Evolutionary conservation across 148 eudicot species (phyloP), one percentile per base, ranked within the genome.

Genomic region (Rheum nobile): DNA sequence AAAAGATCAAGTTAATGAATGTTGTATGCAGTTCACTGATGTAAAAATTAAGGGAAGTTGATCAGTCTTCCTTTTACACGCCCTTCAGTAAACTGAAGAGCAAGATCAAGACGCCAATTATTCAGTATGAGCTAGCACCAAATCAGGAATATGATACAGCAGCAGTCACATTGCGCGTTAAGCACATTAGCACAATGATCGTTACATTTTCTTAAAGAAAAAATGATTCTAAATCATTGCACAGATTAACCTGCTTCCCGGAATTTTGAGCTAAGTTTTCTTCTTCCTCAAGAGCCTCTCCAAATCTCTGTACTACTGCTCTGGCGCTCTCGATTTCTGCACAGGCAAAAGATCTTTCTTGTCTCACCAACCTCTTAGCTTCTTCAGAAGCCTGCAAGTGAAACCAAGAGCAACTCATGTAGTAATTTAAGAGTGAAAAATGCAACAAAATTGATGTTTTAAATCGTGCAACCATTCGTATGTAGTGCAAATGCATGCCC

Each of bases 291-390:
- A 93, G 92, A 81, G 98, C 98, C 85, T 93, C 91, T 47, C 97
- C 98, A 24, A 81, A 89, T 85, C 97, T 88, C 73, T 89, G 92
- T 46, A 93, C 95, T 5, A 93, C 98, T 67, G 93, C 92, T 77
- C 95, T 86, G 35, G 98, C 98, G 79, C 97, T 93, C 79, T 91
- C 97, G 13, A 93, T 93, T 84, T 93, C 98, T 7, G 98, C 97
- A 86, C 98, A 93, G 59, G 97, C 98, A 78, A 91, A 93, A 22
- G 98, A 93, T 71, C 92, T 89, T 88, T 93, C 98, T 81, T 93
- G 98, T 83, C 77, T 93, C 47, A 93, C 98, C 83, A 93, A 76
- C 76, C 91, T 88, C 79, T 91, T 93, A 78, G 97, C 98, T 85
- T 93, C 98, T 82, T 93, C 98, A 46, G 98, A 93, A 81, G 98